A percentile compares a stretch with the other conserved stretches of the same genome.
These are phyloP conservation scores for Pleomassaria siparia DNA, from an alignment of 2,329 filamentous ascomycete species.

Conservation along the genomic window DNA sequence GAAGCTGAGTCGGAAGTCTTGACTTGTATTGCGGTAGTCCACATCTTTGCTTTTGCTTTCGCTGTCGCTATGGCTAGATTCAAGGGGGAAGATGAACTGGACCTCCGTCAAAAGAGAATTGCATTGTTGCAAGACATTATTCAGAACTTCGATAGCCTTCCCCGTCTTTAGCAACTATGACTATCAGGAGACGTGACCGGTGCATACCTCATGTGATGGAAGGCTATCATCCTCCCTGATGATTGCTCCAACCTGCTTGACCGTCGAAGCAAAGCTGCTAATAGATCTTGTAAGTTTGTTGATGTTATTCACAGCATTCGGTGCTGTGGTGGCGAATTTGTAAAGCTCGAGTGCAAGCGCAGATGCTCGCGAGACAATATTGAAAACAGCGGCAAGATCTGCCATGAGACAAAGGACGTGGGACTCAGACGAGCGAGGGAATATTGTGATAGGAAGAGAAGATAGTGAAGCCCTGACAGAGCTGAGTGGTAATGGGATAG, in stretches of 20 bases:
- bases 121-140: constrained; percentile 38
- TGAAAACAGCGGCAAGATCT: constrained; percentile 38
- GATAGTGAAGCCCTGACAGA: constrained; percentile 6
- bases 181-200: neutral
- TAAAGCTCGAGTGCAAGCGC: constrained; percentile 38
- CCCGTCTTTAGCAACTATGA: constrained; percentile 10
- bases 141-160: constrained; percentile 37
- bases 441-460: neutral
- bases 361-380: constrained; percentile 36
- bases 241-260: constrained; percentile 43
- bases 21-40: neutral
- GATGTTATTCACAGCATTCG: constrained; percentile 28
- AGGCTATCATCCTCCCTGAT: constrained; percentile 42
- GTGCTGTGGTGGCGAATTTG: constrained; percentile 26
- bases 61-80: constrained; percentile 4
- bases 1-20: constrained; percentile 13
- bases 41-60: neutral
- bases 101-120: constrained; percentile 31
- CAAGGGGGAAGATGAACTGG: constrained; percentile 21
- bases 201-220: constrained; percentile 38
- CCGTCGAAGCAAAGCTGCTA: constrained; percentile 36
- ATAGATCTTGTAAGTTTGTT: constrained; percentile 35
- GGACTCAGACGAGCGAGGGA: neutral
- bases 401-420: constrained; percentile 25
- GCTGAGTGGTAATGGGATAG: constrained; percentile 8